phyloP scores from a whole-genome alignment of 1,284 basidiomycete species.

The Sporisorium scitamineum region DNA sequence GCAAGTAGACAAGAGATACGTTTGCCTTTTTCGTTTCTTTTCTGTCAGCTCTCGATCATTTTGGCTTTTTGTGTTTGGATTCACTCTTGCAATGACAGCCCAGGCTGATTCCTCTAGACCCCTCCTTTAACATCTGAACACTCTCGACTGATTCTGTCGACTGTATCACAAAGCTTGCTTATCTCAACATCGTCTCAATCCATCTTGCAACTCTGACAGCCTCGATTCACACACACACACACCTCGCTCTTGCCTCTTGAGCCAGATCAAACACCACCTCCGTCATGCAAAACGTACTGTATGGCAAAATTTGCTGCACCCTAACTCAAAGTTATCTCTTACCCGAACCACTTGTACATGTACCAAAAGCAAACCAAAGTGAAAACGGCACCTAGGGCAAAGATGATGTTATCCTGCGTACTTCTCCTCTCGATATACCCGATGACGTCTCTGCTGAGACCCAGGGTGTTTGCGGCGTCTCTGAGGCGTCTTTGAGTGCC shows the following conservation, averaged over 20 bases:
- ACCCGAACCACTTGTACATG: slow-evolving; percentile 66
- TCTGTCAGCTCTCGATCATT: neutral
- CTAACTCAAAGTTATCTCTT: neutral
- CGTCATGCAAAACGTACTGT: neutral
- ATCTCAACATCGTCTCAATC: neutral
- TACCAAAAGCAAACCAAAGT: slow-evolving; percentile 67
- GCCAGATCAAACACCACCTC: neutral
- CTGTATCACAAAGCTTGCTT: neutral
- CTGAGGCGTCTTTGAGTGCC: slow-evolving; percentile 61
- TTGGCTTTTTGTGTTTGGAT: neutral
- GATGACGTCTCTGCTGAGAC: slow-evolving; percentile 66
- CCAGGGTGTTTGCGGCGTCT: slow-evolving; percentile 66
- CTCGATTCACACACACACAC: neutral
- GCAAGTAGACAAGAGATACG: slow-evolving; percentile 52
- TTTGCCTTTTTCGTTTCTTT: neutral
- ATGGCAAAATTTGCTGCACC: no score
- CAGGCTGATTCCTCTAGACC: neutral
- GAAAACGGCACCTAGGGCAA: slow-evolving; percentile 62
- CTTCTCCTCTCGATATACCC: slow-evolving; percentile 67
- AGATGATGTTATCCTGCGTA: slow-evolving; percentile 68
- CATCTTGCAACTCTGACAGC: neutral
- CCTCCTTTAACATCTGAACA: neutral
- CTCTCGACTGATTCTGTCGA: neutral
- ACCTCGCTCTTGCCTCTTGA: neutral
- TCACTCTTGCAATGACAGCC: slow-evolving; percentile 4